Evolutionary conservation across 1,284 basidiomycete genomes (phyloP), one percentile per base, ranked within the genome.

Genomic region (Cystobasidium slooffiae): DNA sequence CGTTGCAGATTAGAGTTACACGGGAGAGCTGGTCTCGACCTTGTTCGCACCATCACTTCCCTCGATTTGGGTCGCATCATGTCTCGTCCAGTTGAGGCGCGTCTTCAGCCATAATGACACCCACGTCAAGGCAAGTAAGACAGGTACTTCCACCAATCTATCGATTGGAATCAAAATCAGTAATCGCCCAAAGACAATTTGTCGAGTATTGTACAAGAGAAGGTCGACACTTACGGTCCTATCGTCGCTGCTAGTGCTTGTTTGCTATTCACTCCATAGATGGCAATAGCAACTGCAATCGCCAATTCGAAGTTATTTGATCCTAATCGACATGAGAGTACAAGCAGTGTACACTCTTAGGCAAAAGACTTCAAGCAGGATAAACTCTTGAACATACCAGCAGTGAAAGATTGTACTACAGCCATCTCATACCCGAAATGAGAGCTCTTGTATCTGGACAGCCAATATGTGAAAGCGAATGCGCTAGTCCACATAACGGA

Each of bases 231-330:
- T 10, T 92, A 84, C 0, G 90, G 91, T 0, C 91, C 91, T 37
- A 90, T 88, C 5, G 91, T 91, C 6, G 91, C 89, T 0, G 91
- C 91, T 0, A 93, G 84, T 0, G 89, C 90, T 80, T 92, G 88
- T 72, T 89, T 87, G 0, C 89, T 90, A 9, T 88, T 84, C 1
- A 89, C 87, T 0, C 91, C 91, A 80, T 90, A 94, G 0, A 90
- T 87, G 0, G 91, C 88, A 46, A 94, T 89, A 2, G 88, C 87
- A 1, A 94, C 89, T 0, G 93, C 92, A 72, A 94, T 94, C 0
- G 92, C 91, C 0, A 94, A 85, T 82, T 93, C 91, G 73, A 79
- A 70, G n/a, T 43, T 52, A 46, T 47, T 53, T 78, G 78, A 75
- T 70, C 75, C 65, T 6, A 41, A 41, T 22, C 3, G 12, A 12